Percentiles rank a stretch among this genome's conserved stretches.
phyloP scores from a whole-genome alignment of 345 rosid species.

The Luvunga scandens region DNA sequence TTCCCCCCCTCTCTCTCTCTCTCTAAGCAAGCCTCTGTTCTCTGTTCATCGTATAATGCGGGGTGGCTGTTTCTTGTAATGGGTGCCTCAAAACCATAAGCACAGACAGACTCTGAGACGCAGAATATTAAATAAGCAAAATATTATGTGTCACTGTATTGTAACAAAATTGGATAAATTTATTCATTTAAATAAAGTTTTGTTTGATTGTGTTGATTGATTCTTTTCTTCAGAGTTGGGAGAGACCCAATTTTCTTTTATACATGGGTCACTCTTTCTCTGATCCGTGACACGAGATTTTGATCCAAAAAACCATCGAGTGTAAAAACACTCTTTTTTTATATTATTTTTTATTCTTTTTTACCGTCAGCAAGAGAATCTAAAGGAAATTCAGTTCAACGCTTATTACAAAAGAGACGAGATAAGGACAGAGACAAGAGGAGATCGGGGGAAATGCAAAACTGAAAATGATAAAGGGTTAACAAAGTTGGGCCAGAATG shows the following conservation, averaged over 20 bases:
- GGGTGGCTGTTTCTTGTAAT: conserved; percentile 11
- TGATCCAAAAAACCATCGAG: neutral
- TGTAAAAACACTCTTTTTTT: neutral
- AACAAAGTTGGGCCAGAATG: no score
- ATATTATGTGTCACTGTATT: neutral
- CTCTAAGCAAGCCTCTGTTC: neutral
- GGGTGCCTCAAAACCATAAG: conserved; percentile 11
- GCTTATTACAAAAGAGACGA: conserved; percentile 14
- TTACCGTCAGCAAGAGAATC: conserved; percentile 6
- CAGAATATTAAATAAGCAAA: neutral
- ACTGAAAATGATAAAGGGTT: neutral
- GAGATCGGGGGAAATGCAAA: neutral
- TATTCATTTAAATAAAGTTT: neutral
- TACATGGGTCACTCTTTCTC: conserved; percentile 21
- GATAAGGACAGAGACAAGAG: conserved; percentile 11
- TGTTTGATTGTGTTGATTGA: conserved; percentile 24
- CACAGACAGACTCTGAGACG: neutral
- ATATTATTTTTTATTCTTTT: neutral
- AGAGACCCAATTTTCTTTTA: conserved; percentile 17
- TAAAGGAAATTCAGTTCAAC: conserved; percentile 22
- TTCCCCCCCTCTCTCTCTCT: neutral
- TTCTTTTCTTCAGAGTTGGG: conserved; percentile 31
- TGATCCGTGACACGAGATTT: conserved; percentile 19
- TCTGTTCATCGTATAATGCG: neutral
- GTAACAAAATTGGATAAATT: neutral